Base-by-base conservation (phyloP, 768 basidiomycete species). In the Xerocomellus chrysenteron region DNA sequence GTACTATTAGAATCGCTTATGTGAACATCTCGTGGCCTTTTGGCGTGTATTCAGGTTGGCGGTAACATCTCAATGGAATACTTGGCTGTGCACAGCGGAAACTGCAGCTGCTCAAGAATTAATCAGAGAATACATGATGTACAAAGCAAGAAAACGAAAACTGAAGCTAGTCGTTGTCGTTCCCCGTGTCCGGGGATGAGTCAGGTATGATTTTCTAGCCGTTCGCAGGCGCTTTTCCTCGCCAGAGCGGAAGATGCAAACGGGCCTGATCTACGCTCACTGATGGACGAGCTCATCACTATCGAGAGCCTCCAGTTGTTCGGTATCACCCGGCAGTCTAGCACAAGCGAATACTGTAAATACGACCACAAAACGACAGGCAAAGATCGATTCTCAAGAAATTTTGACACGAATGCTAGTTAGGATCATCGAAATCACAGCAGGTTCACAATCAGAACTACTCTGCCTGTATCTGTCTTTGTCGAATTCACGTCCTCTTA, bases 191-290 rank as follows among this genome's bases (percentile, higher is more conserved):
- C 21, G 21, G 21, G 21, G 21, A 21, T 21, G 21, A 21, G 21
- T 21, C 21, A 21, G 21, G 21, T 21, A 21, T 21, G 21, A 21
- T 21, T 21, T 21, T 21, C 21, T 21, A 21, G 21, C 21, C 21
- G 21, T 21, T 21, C 95, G 17, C 94, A 95, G 60, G 82, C 88
- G 0, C 72, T 95, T 14, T 86, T 85, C 72, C 73, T 83, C 47
- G 73, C 81, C 16, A 78, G 81, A 41, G 74, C 79, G 17, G 84
- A 88, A 32, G 87, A 90, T 40, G 68, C 82, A 5, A 76, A 76
- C 26, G 80, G 79, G 13, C 76, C 86, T 1, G 83, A 85, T 40
- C 73, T 95, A 19, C 79, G 83, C 49, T 72, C 76, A 46, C 70
- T 93, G 2, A 81, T 93, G 60, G 81, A 82, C 32, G 82, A 86